Base-by-base conservation (phyloP, 805 yeast genomes). In the Candida chilensis region DNA sequence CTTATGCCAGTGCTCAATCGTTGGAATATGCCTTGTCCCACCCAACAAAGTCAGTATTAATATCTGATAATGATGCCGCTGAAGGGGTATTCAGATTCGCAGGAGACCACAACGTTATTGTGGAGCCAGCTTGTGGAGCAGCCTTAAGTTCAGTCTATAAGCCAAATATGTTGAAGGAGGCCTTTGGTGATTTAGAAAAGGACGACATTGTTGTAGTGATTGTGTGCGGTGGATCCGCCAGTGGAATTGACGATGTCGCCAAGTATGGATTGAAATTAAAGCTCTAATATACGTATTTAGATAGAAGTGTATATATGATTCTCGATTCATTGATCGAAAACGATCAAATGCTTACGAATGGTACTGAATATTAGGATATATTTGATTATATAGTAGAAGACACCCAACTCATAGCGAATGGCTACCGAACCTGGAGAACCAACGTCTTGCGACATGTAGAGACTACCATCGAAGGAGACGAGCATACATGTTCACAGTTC, bases 51-150 rank as follows among this genome's bases (percentile, higher is more conserved):
- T 55, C 74, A 2, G 38, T 64, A 2, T 56, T 65, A 9, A 63
- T 72, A 2, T 56, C 66, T 16, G 88, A 80, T 41, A 35, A 54
- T 3, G 75, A 76, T 24, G 78, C 83, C 1, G 62, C 78, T 0
- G 48, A 49, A 11, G 72, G 79, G 1, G 64, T 78, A 29, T 42
- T 73, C 16, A 55, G 50, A 26, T 74, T 66, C 40, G 69, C 74
- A 5, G 44, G 58, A 3, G 74, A 72, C 33, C 72, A 60, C 37
- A 67, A 69, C 33, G 54, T 58, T 27, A 51, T 73, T 16, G 70
- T 76, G 0, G 86, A 79, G 46, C 85, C 85, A 0, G 86, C 86
- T 1, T 79, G 86, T 48, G 85, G 85, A 3, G 82, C 82, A 2
- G 72, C 84, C 0, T 47, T 79, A 17, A 66, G 78, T 15, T 60